phyloP scores from a whole-genome alignment of 495 filamentous ascomycete genomes.

The Aspergillus nidulans region DNA sequence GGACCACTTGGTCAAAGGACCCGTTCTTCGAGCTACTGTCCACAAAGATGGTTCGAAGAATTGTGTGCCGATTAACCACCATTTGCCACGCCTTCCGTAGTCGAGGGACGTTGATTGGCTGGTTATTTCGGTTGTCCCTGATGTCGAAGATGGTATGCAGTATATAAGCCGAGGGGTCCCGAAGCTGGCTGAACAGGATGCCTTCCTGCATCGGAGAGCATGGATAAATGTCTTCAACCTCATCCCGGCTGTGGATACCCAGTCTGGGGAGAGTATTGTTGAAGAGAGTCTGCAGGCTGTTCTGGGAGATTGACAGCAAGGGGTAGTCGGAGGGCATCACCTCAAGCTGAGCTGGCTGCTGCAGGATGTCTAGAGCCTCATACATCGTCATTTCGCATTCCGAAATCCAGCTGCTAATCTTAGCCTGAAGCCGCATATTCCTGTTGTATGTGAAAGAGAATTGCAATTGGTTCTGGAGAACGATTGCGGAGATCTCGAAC shows the following conservation, averaged over 20 bases:
- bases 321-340: constrained; percentile 59
- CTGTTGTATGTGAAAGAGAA: constrained; percentile 59
- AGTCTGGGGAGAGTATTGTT: constrained; percentile 48
- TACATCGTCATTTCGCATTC: constrained; percentile 57
- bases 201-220: constrained; percentile 64
- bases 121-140: constrained; percentile 14
- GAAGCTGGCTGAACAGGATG: constrained; percentile 60
- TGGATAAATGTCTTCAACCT: constrained; percentile 59
- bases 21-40: constrained; percentile 48
- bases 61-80: constrained; percentile 50
- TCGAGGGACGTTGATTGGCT: constrained; percentile 31
- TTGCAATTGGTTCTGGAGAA: constrained; percentile 55
- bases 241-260: constrained; percentile 33
- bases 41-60: constrained; percentile 53
- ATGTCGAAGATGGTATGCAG: constrained; percentile 46
- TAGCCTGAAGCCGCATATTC: constrained; percentile 51
- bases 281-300: too few relatives aligned
- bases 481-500: constrained; percentile 58
- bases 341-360: constrained; percentile 55
- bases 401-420: constrained; percentile 56
- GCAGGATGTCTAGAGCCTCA: constrained; percentile 40
- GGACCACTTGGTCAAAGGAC: constrained; percentile 51
- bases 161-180: constrained; percentile 43
- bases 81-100: constrained; percentile 49
- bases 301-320: too few relatives aligned